phyloP scores from a whole-genome alignment of 352 stramenopile species.

The Globisporangium acanthophoron region DNA sequence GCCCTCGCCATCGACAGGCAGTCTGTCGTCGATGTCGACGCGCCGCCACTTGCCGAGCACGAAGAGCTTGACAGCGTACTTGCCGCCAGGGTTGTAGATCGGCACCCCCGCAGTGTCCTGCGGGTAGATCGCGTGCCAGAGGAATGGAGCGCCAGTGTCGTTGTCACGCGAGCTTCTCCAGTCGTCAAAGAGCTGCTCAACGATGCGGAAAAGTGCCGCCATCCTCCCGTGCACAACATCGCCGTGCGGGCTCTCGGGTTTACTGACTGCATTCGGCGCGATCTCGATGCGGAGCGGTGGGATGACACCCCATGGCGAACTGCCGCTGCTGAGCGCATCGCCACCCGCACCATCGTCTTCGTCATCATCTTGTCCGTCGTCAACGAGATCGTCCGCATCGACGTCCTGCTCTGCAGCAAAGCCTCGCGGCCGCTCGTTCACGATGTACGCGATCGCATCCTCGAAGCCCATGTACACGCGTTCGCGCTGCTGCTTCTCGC shows the following conservation, averaged over 20 bases:
- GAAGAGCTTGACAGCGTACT: constrained; percentile 72
- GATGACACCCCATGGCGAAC: constrained; percentile 47
- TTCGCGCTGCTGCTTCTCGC: constrained; percentile 43
- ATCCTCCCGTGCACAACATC: constrained; percentile 60
- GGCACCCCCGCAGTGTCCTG: constrained; percentile 43
- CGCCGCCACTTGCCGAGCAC: constrained; percentile 66
- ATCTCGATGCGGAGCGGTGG: constrained; percentile 52
- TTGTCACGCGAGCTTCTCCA: constrained; percentile 3
- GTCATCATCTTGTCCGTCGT: constrained; percentile 68
- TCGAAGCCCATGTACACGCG: constrained; percentile 66
- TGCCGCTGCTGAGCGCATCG: constrained; percentile 21
- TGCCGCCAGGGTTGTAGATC: constrained; percentile 62
- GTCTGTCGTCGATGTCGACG: constrained; percentile 62
- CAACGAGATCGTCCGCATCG: constrained; percentile 56
- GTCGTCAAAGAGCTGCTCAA: constrained; percentile 45
- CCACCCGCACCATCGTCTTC: constrained; percentile 12
- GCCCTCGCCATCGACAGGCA: constrained; percentile 45
- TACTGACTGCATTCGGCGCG: constrained; percentile 40
- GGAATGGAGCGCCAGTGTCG: constrained; percentile 22
- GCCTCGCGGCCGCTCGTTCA: constrained; percentile 56
- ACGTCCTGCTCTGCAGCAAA: constrained; percentile 51
- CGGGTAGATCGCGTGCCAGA: constrained; percentile 74
- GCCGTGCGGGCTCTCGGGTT: constrained; percentile 51
- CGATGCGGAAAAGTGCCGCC: constrained; percentile 62
- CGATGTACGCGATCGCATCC: constrained; percentile 62